Conservation (phyloP, 164 flowering plant species). For the Chimonanthus salicifolius region DNA sequence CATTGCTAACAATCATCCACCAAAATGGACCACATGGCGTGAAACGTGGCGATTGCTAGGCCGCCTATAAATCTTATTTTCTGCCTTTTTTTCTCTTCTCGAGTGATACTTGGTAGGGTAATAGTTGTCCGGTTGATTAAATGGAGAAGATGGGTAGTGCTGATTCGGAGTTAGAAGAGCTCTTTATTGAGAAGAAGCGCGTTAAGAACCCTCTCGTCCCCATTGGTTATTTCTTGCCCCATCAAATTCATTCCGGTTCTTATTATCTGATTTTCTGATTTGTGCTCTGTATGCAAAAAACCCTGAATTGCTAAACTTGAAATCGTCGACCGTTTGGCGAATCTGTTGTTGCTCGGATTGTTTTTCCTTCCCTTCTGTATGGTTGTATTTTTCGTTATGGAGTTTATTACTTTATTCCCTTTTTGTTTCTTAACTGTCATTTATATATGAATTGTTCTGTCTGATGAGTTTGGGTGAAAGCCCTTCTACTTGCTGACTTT, state of each 20-base stretch:
- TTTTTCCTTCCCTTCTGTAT: no score
- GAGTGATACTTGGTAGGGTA: not conserved
- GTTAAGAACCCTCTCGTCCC: slow-evolving; percentile 33
- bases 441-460: no score
- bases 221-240: slow-evolving; percentile 13
- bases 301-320: not conserved
- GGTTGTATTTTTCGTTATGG: no score
- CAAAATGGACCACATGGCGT: not conserved
- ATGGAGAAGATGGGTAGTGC: slow-evolving; percentile 23
- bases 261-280: no score
- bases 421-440: no score
- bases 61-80: not conserved
- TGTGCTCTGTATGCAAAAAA: not conserved
- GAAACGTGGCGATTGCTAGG: not conserved
- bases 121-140: no score
- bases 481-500: no score
- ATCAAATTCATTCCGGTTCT: no score
- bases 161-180: slow-evolving; percentile 14
- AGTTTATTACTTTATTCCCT: no score
- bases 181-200: slow-evolving; percentile 27
- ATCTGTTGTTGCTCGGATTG: no score
- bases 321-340: no score
- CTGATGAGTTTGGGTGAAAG: no score
- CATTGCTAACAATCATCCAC: not conserved
- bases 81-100: not conserved